Conservation (phyloP, 2,329 filamentous ascomycete species). For the Phyllosticta citrichinensis region DNA sequence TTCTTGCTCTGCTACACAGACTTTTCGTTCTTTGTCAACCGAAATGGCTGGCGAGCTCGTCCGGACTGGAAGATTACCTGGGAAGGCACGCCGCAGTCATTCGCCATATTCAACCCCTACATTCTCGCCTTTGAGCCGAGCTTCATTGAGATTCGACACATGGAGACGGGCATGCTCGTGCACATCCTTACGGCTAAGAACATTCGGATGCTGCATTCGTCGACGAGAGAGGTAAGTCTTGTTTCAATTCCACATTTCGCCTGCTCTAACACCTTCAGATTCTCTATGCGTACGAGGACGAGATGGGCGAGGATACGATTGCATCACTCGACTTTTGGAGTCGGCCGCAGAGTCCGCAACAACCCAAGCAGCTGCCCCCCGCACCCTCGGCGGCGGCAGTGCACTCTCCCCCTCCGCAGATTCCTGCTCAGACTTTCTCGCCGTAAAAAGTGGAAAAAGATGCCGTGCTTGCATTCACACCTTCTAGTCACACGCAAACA, state of each 20-base stretch:
- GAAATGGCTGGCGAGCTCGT: constrained; percentile 92
- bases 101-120: constrained; percentile 92
- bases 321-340: constrained; percentile 96
- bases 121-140: constrained; percentile 95
- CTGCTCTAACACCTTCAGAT: constrained; percentile 49
- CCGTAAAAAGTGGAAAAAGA: constrained; percentile 1
- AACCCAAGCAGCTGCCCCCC: constrained; percentile 1
- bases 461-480: neutral
- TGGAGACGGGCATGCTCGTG: constrained; percentile 81
- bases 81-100: constrained; percentile 87
- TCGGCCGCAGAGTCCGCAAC: constrained; percentile 14
- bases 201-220: constrained; percentile 94
- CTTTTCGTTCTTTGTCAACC: constrained; percentile 98
- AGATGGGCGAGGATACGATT: constrained; percentile 84
- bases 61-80: constrained; percentile 97
- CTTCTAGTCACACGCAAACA: neutral
- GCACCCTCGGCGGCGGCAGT: neutral
- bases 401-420: constrained; percentile 5
- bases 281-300: constrained; percentile 94
- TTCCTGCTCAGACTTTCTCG: constrained; percentile 9
- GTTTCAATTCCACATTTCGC: neutral
- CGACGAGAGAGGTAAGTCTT: constrained; percentile 76
- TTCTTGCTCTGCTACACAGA: constrained; percentile 97
- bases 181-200: constrained; percentile 96
- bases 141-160: constrained; percentile 93